These are phyloP conservation scores for Penicillium roqueforti DNA, from an alignment of 495 filamentous ascomycete genomes.

Conservation along the genomic window DNA sequence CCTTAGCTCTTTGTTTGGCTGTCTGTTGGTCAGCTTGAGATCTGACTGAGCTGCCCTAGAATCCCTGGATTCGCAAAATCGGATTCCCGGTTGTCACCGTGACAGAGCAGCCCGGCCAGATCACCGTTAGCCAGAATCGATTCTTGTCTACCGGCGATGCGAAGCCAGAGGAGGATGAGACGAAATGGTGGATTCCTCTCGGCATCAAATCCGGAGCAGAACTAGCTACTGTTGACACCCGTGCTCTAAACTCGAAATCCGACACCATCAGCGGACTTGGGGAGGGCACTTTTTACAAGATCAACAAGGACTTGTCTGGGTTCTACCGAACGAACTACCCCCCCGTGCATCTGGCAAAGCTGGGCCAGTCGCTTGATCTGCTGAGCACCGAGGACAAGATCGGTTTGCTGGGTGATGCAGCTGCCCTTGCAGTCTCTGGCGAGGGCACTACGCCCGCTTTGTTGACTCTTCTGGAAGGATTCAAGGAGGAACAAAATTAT, in stretches of 20 bases:
- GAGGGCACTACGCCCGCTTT: slow-evolving; percentile 74
- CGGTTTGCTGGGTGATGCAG: slow-evolving; percentile 84
- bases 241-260: slow-evolving; percentile 69
- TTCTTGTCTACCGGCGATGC: slow-evolving; percentile 90
- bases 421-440: slow-evolving; percentile 83
- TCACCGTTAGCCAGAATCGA: slow-evolving; percentile 76
- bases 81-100: slow-evolving; percentile 89
- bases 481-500: slow-evolving; percentile 75
- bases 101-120: slow-evolving; percentile 74
- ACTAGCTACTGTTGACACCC: slow-evolving; percentile 31
- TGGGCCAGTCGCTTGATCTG: slow-evolving; percentile 67
- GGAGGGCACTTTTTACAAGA: slow-evolving; percentile 75
- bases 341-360: slow-evolving; percentile 67
- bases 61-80: slow-evolving; percentile 88
- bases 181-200: slow-evolving; percentile 94
- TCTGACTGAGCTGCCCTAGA: slow-evolving; percentile 37
- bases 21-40: not conserved
- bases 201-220: slow-evolving; percentile 59
- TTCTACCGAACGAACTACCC: slow-evolving; percentile 95
- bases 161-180: slow-evolving; percentile 84
- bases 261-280: slow-evolving; percentile 69
- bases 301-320: slow-evolving; percentile 81
- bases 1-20: not conserved
- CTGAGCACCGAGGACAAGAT: slow-evolving; percentile 87
- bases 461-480: slow-evolving; percentile 73